Base-by-base conservation (phyloP, 306 rosid genomes). In the Vigna trinervia region DNA sequence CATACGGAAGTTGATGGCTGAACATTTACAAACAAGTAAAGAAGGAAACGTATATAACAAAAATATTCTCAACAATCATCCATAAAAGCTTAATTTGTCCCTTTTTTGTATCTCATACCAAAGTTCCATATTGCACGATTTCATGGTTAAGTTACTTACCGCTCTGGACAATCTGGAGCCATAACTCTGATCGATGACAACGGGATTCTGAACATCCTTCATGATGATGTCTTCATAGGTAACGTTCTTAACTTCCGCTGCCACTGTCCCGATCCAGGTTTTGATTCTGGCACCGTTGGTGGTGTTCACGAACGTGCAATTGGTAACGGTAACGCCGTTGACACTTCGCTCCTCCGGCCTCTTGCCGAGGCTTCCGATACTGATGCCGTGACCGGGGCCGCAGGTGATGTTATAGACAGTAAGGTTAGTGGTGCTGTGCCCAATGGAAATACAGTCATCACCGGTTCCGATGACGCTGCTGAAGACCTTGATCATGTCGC, bases 321-420 rank as follows among this genome's bases (percentile, higher is more conserved):
- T 87, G 0, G 38, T 79, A 11, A 92, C 90, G 0, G 5, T 6
- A 6, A 92, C 45, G 8, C 74, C 72, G 1, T 30, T 8, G 19
- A 88, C 95, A 12, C 82, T 63, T 53, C 53, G 36, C 26, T 92
- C 97, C 2, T 46, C 52, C 0, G 69, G 59, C 59, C 87, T 84
- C 88, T 88, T 92, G 2, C 96, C 97, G 47, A 92, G 92, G 73
- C 96, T 87, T 32, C 97, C 97, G 17, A 85, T 58, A 11, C 85
- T 81, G 6, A 85, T 81, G 47, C 98, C 97, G 39, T 93, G 90
- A 15, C 98, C 98, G 0, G 98, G 98, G 48, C 96, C 97, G 14
- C 98, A 93, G 0, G 81, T 85, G 45, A 89, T 20, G 48, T 70
- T 66, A 2, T n/a, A 43, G 71, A 91, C 58, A 13, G 12, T 0